Evolutionary conservation across 257 asterid genomes (phyloP).

Genomic region (Cinchona pubescens): DNA sequence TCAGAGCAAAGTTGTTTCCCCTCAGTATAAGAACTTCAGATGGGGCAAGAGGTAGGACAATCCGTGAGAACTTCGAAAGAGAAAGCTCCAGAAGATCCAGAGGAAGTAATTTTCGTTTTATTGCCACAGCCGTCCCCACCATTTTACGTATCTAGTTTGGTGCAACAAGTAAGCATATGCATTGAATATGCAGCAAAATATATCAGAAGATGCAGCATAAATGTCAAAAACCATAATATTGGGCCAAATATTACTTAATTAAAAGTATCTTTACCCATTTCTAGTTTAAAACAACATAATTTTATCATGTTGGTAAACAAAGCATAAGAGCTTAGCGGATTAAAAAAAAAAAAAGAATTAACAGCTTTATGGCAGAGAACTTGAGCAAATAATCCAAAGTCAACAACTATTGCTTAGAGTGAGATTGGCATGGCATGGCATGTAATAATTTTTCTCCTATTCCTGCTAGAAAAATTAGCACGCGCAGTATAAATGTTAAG

Average conservation of each 20-base stretch:
- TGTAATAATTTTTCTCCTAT: neutral
- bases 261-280: neutral
- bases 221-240: neutral
- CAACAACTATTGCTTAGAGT: neutral
- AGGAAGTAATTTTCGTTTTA: conserved; percentile 74
- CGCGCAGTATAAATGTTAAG: neutral
- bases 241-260: neutral
- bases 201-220: conserved; percentile 3
- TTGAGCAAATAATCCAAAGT: neutral
- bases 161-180: conserved; percentile 15
- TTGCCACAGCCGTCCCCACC: conserved; percentile 86
- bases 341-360: neutral
- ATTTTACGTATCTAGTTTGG: conserved; percentile 79
- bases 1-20: conserved; percentile 65
- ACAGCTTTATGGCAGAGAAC: neutral
- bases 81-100: conserved; percentile 61
- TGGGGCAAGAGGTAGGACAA: conserved; percentile 83
- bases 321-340: no score
- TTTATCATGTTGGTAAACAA: neutral
- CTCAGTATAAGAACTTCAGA: conserved; percentile 78
- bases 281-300: neutral
- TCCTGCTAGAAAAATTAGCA: neutral
- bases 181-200: conserved; percentile 4
- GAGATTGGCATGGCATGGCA: neutral
- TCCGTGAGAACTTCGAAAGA: conserved; percentile 72